A percentile compares a stretch with the other conserved stretches of the same genome.
Evolutionary conservation across 2,329 filamentous ascomycete genomes (phyloP).

Genomic region (Stenocarpella maydis): DNA sequence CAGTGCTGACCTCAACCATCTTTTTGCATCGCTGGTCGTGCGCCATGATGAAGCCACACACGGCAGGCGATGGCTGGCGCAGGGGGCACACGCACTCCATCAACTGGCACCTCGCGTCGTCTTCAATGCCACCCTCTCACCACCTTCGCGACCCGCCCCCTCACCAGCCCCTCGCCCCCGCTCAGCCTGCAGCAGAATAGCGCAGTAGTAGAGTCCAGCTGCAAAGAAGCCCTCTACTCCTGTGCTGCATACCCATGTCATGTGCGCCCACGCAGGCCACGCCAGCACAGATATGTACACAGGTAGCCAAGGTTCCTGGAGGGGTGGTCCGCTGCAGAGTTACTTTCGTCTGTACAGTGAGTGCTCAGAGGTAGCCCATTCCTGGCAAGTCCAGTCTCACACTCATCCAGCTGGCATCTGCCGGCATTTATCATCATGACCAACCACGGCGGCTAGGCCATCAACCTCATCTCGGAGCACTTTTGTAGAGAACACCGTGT

Average conservation of each 20-base stretch:
- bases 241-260: neutral
- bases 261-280: neutral
- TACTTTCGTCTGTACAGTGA: neutral
- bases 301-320: no score
- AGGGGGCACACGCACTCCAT: neutral
- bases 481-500: neutral
- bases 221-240: no score
- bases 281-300: neutral
- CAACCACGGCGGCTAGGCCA: conserved; percentile 17
- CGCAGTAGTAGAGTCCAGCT: neutral
- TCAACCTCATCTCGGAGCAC: conserved; percentile 7
- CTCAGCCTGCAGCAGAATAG: conserved; percentile 16
- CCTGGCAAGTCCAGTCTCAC: neutral
- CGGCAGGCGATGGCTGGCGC: neutral
- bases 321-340: no score
- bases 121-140: neutral
- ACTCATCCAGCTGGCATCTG: neutral
- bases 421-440: conserved; percentile 23
- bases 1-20: neutral
- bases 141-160: conserved; percentile 10
- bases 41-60: neutral
- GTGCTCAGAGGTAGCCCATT: conserved; percentile 18
- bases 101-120: neutral
- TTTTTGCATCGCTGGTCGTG: neutral
- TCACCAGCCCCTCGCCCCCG: neutral